Evolutionary conservation across 768 basidiomycete species (phyloP).

Genomic region (Naganishia onofrii): DNA sequence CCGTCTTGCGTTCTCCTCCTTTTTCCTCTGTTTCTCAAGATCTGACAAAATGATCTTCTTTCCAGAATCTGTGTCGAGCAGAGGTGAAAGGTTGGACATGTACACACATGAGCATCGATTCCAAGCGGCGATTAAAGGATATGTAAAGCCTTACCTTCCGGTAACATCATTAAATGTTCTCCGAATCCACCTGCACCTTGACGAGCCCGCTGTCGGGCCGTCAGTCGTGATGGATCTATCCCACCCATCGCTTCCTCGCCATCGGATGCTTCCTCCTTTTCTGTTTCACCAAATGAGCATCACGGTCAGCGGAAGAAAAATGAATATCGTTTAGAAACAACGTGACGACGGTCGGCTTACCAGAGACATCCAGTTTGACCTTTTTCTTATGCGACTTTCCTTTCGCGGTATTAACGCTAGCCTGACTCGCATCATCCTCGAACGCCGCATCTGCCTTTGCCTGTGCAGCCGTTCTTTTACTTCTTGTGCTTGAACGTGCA

Average conservation of each 20-base stretch:
- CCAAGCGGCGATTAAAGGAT: no score
- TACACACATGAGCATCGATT: neutral
- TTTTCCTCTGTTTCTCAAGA: conserved; percentile 41
- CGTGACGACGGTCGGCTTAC: neutral
- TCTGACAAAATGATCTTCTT: conserved; percentile 48
- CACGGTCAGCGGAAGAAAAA: neutral
- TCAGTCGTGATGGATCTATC: conserved; percentile 32
- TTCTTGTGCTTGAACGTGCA: neutral
- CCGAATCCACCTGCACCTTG: conserved; percentile 42
- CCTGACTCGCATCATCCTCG: conserved; percentile 18
- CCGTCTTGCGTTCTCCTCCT: conserved; percentile 49
- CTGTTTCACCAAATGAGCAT: neutral
- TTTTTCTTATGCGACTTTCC: conserved; percentile 7
- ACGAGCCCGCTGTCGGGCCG: conserved; percentile 48
- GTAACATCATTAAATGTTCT: conserved; percentile 42
- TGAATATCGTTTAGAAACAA: neutral
- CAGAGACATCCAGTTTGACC: neutral
- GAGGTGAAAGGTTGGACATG: neutral
- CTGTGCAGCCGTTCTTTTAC: neutral
- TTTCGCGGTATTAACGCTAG: neutral
- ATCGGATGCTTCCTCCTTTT: conserved; percentile 6
- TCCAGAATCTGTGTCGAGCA: neutral
- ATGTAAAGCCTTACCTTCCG: conserved; percentile 37
- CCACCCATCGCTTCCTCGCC: conserved; percentile 20
- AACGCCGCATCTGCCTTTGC: conserved; percentile 14